Evolutionary conservation across 2,329 filamentous ascomycete species (phyloP), one percentile per base, ranked within the genome.

Genomic region (Trichoderma atrobrunneum): DNA sequence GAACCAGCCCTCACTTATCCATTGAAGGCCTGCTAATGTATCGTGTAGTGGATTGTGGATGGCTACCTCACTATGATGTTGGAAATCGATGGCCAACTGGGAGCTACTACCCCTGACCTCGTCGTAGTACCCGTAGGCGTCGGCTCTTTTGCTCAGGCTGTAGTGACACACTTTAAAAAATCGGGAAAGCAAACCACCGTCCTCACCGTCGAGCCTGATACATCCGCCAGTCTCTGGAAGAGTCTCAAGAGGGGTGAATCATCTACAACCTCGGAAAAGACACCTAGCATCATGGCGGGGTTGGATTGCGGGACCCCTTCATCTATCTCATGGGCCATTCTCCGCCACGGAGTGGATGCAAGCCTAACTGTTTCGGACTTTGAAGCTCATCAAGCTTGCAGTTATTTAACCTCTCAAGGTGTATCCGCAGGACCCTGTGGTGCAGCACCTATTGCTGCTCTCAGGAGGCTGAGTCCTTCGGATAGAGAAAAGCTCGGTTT

Each of bases 301-400:
- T 87, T 94, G 82, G 89, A 92, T 74, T 94, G 92, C 73, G 91
- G 91, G 0, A 92, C 90, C 0, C 84, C 92, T 0, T 93, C 91
- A 0, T 83, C 83, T 0, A 88, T 86, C 0, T 90, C 91, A 0
- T 95, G 91, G 90, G 84, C 88, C 0, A 77, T 89, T 0, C 78
- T 95, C 4, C 80, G 82, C 8, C 77, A 82, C 0, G 87, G 89
- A 0, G 85, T 93, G 0, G 89, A 92, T 80, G 87, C 86, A 1
- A 87, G 86, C 67, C 80, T 90, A 0, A 87, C 86, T 0, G 85
- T 94, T 0, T 88, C 86, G 0, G 91, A 93, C 74, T 78, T 79
- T 14, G 90, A 94, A 72, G 85, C 88, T 0, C 91, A 94, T 75
- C 72, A 81, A 0, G 89, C 89, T 0, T 84, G 89, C 0, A 74